Conservation (phyloP, 1,284 basidiomycete species). For the Apiotrichum montevideense region DNA sequence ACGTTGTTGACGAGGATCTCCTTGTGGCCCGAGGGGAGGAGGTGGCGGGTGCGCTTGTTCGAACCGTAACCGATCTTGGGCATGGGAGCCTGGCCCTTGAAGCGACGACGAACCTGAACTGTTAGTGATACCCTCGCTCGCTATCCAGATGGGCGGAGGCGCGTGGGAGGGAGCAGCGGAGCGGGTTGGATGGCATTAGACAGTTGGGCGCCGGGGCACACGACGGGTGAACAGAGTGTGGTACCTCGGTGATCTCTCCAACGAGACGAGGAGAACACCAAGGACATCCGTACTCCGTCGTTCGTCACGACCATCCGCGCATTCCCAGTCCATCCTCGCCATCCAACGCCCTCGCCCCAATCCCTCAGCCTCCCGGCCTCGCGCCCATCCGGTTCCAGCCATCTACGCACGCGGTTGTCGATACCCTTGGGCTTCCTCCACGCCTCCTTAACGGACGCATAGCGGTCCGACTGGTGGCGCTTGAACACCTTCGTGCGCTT, state of each 20-base stretch:
- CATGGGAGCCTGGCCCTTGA: constrained; percentile 93
- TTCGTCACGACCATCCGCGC: too few species aligned
- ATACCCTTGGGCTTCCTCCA: constrained; percentile 98
- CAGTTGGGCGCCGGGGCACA: too few species aligned
- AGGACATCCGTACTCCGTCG: too few species aligned
- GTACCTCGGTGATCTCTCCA: too few species aligned
- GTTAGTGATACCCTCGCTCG: neutral
- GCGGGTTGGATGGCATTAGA: too few species aligned
- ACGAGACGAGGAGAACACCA: too few species aligned
- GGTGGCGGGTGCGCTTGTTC: constrained; percentile 72
- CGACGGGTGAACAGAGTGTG: too few species aligned
- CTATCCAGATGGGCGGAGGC: too few species aligned
- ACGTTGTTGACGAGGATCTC: constrained; percentile 90
- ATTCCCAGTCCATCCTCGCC: too few species aligned
- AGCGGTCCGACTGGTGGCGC: constrained; percentile 97
- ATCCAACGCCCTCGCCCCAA: neutral
- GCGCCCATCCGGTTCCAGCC: neutral
- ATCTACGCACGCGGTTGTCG: constrained; percentile 64
- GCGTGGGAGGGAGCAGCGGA: too few species aligned
- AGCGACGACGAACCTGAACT: constrained; percentile 64
- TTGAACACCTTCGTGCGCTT: constrained; percentile 95
- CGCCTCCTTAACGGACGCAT: constrained; percentile 88
- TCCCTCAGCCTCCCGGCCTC: neutral
- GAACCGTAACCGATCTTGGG: constrained; percentile 65
- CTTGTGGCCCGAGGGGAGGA: constrained; percentile 89